Base-by-base conservation (phyloP, 306 rosid species). In the Acacia melanoxylon region DNA sequence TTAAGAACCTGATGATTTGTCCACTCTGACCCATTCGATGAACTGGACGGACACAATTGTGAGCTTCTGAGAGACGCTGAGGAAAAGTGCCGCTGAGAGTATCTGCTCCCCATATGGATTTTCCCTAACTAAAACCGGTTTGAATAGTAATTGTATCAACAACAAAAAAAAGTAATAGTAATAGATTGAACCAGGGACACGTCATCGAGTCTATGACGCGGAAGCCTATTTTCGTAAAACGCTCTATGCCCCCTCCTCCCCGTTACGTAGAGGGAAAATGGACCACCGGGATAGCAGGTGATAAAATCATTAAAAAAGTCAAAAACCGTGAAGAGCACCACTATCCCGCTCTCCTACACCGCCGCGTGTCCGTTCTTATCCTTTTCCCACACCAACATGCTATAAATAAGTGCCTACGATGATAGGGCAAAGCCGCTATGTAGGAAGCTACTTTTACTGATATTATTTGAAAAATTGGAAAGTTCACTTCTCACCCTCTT, bases 331-430 rank as follows among this genome's bases (percentile, higher is more conserved):
- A 20, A 51, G 41, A 46, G 31, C 61, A 84, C 69, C 68, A 75
- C 86, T 66, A 9, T 4, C 89, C 78, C 67, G 72, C 17, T 16
- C 67, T 7, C 5, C 2, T 0, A 2, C 2, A 80, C 41, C 45
- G 85, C 82, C 95, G 90, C 95, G 91, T 87, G 87, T 79, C 67
- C 75, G 48, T 5, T 20, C 91, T 90, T 93, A 90, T 91, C 95
- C 92, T 29, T 84, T 88, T 82, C 70, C 85, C 0, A 44, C 80
- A 33, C n/a, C 6, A 8, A 6, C 67, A 16, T 78, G 56, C 89
- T 86, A 78, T 85, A 89, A 89, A 80, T 74, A 0, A 52, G 0
- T 33, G 46, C 35, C n/a, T 67, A 8, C 25, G 20, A 20, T 5
- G 8, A 10, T 42, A 11, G 33, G 52, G 29, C 17, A 11, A 4